Evolutionary conservation across 202 grass and related monocot species (phyloP).

Genomic region (Cymbopogon flexuosus): DNA sequence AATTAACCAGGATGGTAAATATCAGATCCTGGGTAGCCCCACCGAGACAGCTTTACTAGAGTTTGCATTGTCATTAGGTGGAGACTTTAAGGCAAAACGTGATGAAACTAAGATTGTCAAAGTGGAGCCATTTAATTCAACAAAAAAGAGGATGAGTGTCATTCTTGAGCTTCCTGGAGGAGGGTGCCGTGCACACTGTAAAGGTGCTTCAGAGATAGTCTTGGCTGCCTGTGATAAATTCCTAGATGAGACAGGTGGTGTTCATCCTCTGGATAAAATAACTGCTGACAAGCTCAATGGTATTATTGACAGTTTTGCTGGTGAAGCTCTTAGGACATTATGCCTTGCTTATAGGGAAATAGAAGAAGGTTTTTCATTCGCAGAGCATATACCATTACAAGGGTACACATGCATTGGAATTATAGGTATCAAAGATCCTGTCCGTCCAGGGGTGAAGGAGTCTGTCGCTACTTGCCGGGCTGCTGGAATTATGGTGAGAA

Average conservation of each 20-base stretch:
- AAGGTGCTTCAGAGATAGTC: slow-evolving; percentile 96
- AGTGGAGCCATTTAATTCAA: slow-evolving; percentile 94
- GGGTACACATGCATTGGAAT: slow-evolving; percentile 94
- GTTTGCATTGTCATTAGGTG: slow-evolving; percentile 80
- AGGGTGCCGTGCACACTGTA: slow-evolving; percentile 64
- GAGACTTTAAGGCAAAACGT: slow-evolving; percentile 70
- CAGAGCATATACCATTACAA: slow-evolving; percentile 53
- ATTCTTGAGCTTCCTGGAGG: slow-evolving; percentile 73
- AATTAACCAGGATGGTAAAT: slow-evolving; percentile 57
- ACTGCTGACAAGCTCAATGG: slow-evolving; percentile 51
- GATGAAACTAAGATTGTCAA: slow-evolving; percentile 74
- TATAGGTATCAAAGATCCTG: slow-evolving; percentile 94
- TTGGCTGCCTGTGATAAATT: slow-evolving; percentile 74
- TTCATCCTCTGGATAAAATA: slow-evolving; percentile 57
- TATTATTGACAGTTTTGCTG: slow-evolving; percentile 75
- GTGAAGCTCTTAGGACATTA: slow-evolving; percentile 84
- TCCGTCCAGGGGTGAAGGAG: slow-evolving; percentile 88
- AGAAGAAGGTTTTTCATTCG: slow-evolving; percentile 50
- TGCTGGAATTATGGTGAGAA: slow-evolving; percentile 89
- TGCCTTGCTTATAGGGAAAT: slow-evolving; percentile 89
- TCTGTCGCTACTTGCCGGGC: slow-evolving; percentile 86
- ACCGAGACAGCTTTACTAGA: slow-evolving; percentile 89
- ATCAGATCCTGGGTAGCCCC: slow-evolving; percentile 80
- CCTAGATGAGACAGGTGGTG: slow-evolving; percentile 57
- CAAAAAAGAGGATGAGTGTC: slow-evolving; percentile 91